Conservation (phyloP, 176 grass and related monocot genomes). For the Avena insularis region DNA sequence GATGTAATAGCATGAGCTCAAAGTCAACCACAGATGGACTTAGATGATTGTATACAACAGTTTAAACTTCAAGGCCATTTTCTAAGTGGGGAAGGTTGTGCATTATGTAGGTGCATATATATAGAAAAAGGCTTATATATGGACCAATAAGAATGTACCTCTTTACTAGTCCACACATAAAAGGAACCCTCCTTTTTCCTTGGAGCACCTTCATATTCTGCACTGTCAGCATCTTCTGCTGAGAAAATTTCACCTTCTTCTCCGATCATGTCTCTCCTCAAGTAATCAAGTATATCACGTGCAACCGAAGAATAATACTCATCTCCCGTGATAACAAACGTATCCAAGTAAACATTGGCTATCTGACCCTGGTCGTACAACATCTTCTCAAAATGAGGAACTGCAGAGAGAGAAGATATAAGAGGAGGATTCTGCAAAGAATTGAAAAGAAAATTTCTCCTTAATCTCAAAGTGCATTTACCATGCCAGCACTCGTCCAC, state of each 20-base stretch:
- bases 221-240: constrained; percentile 98
- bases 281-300: constrained; percentile 91
- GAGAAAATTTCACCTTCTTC: constrained; percentile 92
- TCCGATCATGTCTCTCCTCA: constrained; percentile 95
- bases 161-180: constrained; percentile 87
- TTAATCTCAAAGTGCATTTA: constrained; percentile 40
- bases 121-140: not conserved
- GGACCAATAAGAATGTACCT: constrained; percentile 54
- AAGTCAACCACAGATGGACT: not conserved
- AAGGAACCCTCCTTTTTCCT: constrained; percentile 92
- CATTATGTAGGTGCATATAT: not conserved
- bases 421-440: constrained; percentile 27
- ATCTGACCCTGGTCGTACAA: constrained; percentile 95
- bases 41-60: not conserved
- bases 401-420: constrained; percentile 50
- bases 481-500: constrained; percentile 98
- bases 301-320: constrained; percentile 69
- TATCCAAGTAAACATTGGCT: constrained; percentile 84
- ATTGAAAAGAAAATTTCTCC: constrained; percentile 12
- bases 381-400: constrained; percentile 99
- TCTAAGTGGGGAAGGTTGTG: not conserved
- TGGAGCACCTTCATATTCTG: constrained; percentile 70
- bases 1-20: not conserved
- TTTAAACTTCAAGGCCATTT: constrained; percentile 21
- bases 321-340: constrained; percentile 77